A percentile compares a stretch with the other conserved stretches of the same genome.
phyloP scores from a whole-genome alignment of 179 eudicot species.

The Sideroxylon spinosum region DNA sequence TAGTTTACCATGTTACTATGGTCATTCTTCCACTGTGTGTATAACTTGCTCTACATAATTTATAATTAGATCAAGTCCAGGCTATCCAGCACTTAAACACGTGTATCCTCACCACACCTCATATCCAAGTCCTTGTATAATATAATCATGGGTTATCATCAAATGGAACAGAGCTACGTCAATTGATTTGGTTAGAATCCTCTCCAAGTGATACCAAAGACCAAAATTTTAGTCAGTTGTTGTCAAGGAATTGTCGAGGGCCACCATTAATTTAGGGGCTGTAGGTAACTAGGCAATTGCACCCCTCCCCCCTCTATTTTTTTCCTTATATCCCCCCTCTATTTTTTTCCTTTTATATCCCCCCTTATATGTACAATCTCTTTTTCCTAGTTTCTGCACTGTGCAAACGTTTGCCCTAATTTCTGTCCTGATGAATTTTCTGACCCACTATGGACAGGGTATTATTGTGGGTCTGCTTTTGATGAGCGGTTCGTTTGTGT shows the following conservation, averaged over 20 bases:
- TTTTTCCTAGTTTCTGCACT: not conserved
- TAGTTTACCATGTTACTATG: too few relatives aligned
- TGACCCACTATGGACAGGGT: slow-evolving; percentile 35
- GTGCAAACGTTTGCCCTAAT: too few relatives aligned
- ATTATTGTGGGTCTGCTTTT: slow-evolving; percentile 58
- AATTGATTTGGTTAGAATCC: not conserved
- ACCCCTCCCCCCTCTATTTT: too few relatives aligned
- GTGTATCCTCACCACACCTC: too few relatives aligned
- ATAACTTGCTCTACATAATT: too few relatives aligned
- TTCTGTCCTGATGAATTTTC: slow-evolving; percentile 5
- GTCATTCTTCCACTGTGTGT: too few relatives aligned
- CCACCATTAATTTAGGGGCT: not conserved
- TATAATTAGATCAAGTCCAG: too few relatives aligned
- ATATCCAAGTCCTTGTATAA: too few relatives aligned
- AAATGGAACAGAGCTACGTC: not conserved
- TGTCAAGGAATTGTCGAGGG: not conserved
- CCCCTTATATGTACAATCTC: not conserved
- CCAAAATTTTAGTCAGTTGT: not conserved
- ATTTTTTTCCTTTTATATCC: too few relatives aligned
- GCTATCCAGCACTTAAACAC: too few relatives aligned
- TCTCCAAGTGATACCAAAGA: not conserved
- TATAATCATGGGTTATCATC: too few relatives aligned
- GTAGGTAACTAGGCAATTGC: not conserved
- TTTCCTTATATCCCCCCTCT: not conserved
- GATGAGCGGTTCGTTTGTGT: slow-evolving; percentile 60